Evolutionary conservation across 176 grass and related monocot genomes (phyloP).

Genomic region (Zoysia pacifica): DNA sequence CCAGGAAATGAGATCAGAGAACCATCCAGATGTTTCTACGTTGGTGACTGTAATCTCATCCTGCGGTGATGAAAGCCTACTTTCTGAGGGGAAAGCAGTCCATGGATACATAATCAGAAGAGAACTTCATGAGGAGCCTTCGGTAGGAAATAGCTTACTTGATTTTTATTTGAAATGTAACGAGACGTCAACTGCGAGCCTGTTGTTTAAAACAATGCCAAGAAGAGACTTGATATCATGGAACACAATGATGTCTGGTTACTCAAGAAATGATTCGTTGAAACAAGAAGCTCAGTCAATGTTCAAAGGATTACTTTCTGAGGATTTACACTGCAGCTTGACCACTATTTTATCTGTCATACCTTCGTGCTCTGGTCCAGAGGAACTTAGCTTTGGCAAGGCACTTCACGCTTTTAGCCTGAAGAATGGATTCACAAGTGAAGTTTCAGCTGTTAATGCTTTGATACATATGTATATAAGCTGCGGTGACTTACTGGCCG

Average conservation of each 20-base stretch:
- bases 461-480: slow-evolving; percentile 84
- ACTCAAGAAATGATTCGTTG: slow-evolving; percentile 40
- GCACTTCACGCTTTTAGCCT: slow-evolving; percentile 57
- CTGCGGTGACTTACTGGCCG: slow-evolving; percentile 42
- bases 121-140: slow-evolving; percentile 26
- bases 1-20: slow-evolving; percentile 46
- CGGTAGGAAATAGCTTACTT: slow-evolving; percentile 66
- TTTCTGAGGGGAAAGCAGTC: slow-evolving; percentile 51
- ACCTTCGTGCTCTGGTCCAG: slow-evolving; percentile 48
- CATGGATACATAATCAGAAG: slow-evolving; percentile 62
- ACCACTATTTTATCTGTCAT: slow-evolving; percentile 67
- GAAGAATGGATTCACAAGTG: slow-evolving; percentile 50
- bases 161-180: slow-evolving; percentile 64
- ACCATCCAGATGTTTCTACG: slow-evolving; percentile 55
- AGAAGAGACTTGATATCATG: slow-evolving; percentile 73
- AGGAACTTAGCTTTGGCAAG: slow-evolving; percentile 71
- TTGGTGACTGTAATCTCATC: slow-evolving; percentile 58
- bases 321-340: slow-evolving; percentile 46
- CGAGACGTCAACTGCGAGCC: slow-evolving; percentile 26
- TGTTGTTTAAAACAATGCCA: slow-evolving; percentile 65
- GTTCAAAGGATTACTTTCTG: slow-evolving; percentile 57
- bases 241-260: slow-evolving; percentile 81
- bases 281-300: slow-evolving; percentile 41
- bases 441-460: slow-evolving; percentile 62
- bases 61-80: slow-evolving; percentile 56